phyloP scores from a whole-genome alignment of 768 basidiomycete species.

The Suillus weaverae region DNA sequence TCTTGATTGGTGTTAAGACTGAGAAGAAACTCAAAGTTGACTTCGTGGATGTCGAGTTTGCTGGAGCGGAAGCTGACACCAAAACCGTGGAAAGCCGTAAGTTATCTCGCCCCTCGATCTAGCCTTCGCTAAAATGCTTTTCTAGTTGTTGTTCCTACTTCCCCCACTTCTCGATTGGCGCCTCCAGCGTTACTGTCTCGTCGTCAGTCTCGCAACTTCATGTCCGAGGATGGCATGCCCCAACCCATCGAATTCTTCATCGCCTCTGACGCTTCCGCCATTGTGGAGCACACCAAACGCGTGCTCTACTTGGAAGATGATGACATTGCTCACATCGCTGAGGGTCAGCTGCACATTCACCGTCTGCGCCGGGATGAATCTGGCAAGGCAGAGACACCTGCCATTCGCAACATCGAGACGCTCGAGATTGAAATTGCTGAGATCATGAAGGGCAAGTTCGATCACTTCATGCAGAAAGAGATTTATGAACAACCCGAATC shows the following conservation, averaged over 20 bases:
- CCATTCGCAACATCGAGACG: constrained; percentile 93
- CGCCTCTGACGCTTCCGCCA: constrained; percentile 94
- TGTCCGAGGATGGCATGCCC: constrained; percentile 97
- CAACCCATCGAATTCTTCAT: constrained; percentile 99
- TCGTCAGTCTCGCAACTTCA: constrained; percentile 96
- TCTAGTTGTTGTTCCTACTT: constrained; percentile 47
- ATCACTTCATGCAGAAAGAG: constrained; percentile 99
- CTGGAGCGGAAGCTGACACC: constrained; percentile 63
- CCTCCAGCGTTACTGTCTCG: constrained; percentile 72
- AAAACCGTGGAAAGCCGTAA: constrained; percentile 44
- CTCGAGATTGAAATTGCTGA: constrained; percentile 99
- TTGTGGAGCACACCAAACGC: constrained; percentile 98
- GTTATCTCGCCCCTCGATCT: constrained; percentile 16
- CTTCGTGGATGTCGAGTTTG: constrained; percentile 97
- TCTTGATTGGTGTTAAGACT: constrained; percentile 97
- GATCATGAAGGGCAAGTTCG: constrained; percentile 99
- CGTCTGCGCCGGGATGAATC: constrained; percentile 89
- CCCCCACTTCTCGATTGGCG: constrained; percentile 63
- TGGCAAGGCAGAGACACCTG: constrained; percentile 52
- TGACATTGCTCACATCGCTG: constrained; percentile 96
- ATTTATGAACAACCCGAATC: constrained; percentile 99
- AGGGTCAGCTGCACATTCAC: constrained; percentile 98
- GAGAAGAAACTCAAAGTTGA: constrained; percentile 99
- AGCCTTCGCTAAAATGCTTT: constrained; percentile 7
- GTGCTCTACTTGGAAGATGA: constrained; percentile 99